phyloP scores from a whole-genome alignment of 148 eudicot species.

The Silene conica region DNA sequence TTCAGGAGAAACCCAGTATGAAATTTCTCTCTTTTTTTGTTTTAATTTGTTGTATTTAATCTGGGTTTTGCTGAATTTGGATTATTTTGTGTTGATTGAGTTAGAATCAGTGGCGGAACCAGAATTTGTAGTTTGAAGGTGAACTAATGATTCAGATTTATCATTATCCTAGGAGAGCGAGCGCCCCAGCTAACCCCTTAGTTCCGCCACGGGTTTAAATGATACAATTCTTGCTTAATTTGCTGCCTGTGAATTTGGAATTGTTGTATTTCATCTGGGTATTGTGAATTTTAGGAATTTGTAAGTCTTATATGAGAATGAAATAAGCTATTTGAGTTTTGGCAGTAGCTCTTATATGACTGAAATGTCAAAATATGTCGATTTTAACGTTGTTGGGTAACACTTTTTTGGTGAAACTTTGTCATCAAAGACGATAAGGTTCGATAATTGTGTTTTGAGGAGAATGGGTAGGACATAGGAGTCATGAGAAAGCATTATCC shows the following conservation, averaged over 20 bases:
- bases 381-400: too few species aligned
- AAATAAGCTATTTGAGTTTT: neutral
- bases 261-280: neutral
- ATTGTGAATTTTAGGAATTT: neutral
- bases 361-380: too few species aligned
- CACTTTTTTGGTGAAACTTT: too few species aligned
- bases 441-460: neutral
- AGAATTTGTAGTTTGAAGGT: too few species aligned
- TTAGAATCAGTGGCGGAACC: neutral
- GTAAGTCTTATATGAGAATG: neutral
- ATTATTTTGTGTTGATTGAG: neutral
- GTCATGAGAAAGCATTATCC: neutral
- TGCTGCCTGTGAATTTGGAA: neutral
- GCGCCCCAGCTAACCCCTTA: too few species aligned
- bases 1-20: conserved; percentile 50
- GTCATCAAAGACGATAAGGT: neutral
- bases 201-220: neutral
- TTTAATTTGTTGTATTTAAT: neutral
- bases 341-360: neutral
- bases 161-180: too few species aligned
- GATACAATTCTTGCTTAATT: neutral
- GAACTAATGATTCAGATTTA: too few species aligned
- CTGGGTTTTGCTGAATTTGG: neutral
- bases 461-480: neutral
- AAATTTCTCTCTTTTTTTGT: neutral